Conservation (phyloP, 1,284 basidiomycete genomes). For the Puccinia horiana region DNA sequence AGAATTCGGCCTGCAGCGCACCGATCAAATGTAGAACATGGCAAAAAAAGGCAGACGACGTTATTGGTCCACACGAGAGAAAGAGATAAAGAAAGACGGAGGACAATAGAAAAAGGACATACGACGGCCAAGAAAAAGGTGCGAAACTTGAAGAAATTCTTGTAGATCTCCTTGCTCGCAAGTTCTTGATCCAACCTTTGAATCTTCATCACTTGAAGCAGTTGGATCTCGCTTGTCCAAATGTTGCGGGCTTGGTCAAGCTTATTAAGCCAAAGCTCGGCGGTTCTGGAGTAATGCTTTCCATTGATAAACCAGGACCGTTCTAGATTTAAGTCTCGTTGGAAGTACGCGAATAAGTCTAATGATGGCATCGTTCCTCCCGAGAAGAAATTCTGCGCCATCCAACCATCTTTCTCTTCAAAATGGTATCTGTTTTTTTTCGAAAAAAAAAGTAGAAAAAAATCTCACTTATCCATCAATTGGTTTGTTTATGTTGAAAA, state of each 20-base stretch:
- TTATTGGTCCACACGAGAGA: background rate
- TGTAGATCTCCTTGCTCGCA: conserved; percentile 61
- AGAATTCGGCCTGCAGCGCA: conserved; percentile 69
- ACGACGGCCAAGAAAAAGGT: conserved; percentile 48
- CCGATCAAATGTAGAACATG: background rate
- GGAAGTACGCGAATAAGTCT: conserved; percentile 73
- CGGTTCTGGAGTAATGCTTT: conserved; percentile 68
- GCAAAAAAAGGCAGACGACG: conserved; percentile 31
- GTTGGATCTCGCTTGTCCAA: conserved; percentile 65
- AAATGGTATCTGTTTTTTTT: conserved; percentile 68
- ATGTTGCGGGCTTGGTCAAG: conserved; percentile 66
- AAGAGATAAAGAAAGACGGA: conserved; percentile 51
- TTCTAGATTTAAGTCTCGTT: conserved; percentile 67
- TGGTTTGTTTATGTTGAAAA: background rate
- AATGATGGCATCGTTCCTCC: conserved; percentile 68
- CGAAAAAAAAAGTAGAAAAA: background rate
- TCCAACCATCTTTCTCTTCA: conserved; percentile 72
- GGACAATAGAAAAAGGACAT: background rate
- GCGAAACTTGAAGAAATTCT: conserved; percentile 65
- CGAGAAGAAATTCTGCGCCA: conserved; percentile 76
- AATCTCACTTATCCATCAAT: too few species aligned
- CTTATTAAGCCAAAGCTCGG: conserved; percentile 70
- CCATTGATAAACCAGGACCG: conserved; percentile 70
- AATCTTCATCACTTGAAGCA: conserved; percentile 62
- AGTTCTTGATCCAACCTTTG: conserved; percentile 43